Conservation (phyloP, 2,329 filamentous ascomycete genomes). For the Fusarium lyarnte region DNA sequence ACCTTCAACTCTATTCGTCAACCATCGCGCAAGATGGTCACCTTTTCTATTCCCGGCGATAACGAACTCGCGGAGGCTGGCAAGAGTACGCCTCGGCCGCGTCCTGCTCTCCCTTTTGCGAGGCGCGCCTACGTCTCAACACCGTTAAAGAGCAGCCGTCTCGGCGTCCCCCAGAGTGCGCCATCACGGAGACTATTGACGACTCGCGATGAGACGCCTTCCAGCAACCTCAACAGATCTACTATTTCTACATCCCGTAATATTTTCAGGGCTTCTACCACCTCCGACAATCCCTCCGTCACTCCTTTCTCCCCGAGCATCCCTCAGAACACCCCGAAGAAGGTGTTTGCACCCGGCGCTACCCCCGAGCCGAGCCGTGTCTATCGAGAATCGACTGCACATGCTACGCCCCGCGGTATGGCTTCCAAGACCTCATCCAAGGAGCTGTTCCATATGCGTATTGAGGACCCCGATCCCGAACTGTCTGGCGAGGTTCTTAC, state of each 20-base stretch:
- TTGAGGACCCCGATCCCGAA: constrained; percentile 65
- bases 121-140: constrained; percentile 54
- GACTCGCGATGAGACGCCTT: constrained; percentile 49
- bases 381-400: constrained; percentile 57
- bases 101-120: constrained; percentile 55
- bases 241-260: constrained; percentile 52
- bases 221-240: constrained; percentile 50
- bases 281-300: constrained; percentile 46
- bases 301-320: constrained; percentile 57
- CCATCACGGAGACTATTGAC: constrained; percentile 50
- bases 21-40: constrained; percentile 47
- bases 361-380: constrained; percentile 57
- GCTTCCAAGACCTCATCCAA: constrained; percentile 58
- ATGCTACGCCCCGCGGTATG: constrained; percentile 61
- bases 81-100: constrained; percentile 51
- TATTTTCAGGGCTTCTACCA: constrained; percentile 54
- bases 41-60: constrained; percentile 52
- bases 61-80: constrained; percentile 44
- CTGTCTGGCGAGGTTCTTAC: constrained; percentile 65
- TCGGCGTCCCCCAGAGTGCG: constrained; percentile 52
- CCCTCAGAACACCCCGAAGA: constrained; percentile 57
- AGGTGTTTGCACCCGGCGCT: constrained; percentile 57
- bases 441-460: constrained; percentile 67
- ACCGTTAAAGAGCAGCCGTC: constrained; percentile 49
- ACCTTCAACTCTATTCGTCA: background rate